Percentiles rank a stretch among this genome's conserved stretches.
These are phyloP conservation scores for Aspergillus sp. DNA, from an alignment of 2,329 filamentous ascomycete genomes.

Conservation along the genomic window DNA sequence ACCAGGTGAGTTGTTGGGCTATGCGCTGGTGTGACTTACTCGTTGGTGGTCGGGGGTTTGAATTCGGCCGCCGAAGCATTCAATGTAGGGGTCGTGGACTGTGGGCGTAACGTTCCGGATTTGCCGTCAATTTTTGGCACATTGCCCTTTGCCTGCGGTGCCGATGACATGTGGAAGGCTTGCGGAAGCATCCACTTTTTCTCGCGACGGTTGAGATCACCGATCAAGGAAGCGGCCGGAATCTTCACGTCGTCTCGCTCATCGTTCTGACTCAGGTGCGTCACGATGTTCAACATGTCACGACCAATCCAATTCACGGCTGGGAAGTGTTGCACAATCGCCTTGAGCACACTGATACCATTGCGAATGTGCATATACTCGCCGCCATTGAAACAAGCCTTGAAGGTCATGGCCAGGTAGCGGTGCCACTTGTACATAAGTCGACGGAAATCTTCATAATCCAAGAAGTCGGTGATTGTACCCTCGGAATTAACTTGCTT, in stretches of 20 bases:
- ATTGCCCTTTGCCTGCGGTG: slow-evolving; percentile 16
- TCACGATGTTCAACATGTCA: slow-evolving; percentile 44
- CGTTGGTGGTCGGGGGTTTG: slow-evolving; percentile 31
- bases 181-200: slow-evolving; percentile 51
- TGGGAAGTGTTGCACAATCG: slow-evolving; percentile 78
- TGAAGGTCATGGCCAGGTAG: slow-evolving; percentile 74
- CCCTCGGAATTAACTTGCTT: slow-evolving; percentile 69
- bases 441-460: slow-evolving; percentile 83
- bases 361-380: slow-evolving; percentile 99
- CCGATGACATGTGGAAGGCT: slow-evolving; percentile 37
- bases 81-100: slow-evolving; percentile 34
- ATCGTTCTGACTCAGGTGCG: slow-evolving; percentile 44
- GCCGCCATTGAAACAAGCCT: slow-evolving; percentile 73
- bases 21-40: slow-evolving; percentile 32
- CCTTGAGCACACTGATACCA: slow-evolving; percentile 84
- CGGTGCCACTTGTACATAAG: slow-evolving; percentile 89
- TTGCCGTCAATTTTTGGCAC: slow-evolving; percentile 27
- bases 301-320: slow-evolving; percentile 82
- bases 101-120: slow-evolving; percentile 26
- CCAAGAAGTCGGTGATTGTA: slow-evolving; percentile 69
- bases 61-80: slow-evolving; percentile 45
- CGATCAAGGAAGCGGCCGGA: slow-evolving; percentile 50
- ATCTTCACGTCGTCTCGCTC: slow-evolving; percentile 51
- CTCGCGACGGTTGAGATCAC: slow-evolving; percentile 48
- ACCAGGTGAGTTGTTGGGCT: neutral